Evolutionary conservation across 2,329 filamentous ascomycete genomes (phyloP), one percentile per base, ranked within the genome.

Genomic region (Colletotrichum eremochloae): DNA sequence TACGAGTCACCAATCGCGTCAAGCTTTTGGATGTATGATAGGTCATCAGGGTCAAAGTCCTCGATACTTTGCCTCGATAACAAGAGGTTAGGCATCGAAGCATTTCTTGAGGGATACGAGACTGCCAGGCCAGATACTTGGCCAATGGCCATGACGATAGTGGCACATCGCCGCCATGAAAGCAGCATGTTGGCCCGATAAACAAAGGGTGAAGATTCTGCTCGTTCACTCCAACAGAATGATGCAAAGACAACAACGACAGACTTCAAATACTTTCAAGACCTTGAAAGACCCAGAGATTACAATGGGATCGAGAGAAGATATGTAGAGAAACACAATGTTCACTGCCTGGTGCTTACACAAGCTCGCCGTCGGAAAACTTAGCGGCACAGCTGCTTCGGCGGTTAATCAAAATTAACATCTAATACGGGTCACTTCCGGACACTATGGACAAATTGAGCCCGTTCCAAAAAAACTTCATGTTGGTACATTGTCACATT

Each of bases 1-100:
- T 75, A 75, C 15, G 74, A 75, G 66, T 75, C 74, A 31, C 74
- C 74, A 1, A 75, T 65, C 14, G 74, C 72, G 8, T 68, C 74
- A 52, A 75, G 48, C 24, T 58, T 74, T 50, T 61, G 72, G 31
- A 75, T 72, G 53, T 63, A 74, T 7, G 68, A 70, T 1, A 75
- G 63, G 33, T 74, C 44, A 46, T 46, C 44, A n/a, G 44, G 44
- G 18, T 46, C 18, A n/a, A 46, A 46, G 2, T 46, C 44, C 44
- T 46, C 44, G 9, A 46, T 18, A n/a, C 44, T 46, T 46, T 46
- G 44, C 44, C 44, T 46, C n/a, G 44, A 8, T n/a, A 6, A n/a
- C 44, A 46, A 46, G 44, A n/a, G 24, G 24, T 24, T n/a, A n/a
- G 44, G 44, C 44, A 46, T 46, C 44, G 44, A 46, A 46, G 44